Conservation (phyloP, 805 yeast species). For the Pichia cephalocereana region DNA sequence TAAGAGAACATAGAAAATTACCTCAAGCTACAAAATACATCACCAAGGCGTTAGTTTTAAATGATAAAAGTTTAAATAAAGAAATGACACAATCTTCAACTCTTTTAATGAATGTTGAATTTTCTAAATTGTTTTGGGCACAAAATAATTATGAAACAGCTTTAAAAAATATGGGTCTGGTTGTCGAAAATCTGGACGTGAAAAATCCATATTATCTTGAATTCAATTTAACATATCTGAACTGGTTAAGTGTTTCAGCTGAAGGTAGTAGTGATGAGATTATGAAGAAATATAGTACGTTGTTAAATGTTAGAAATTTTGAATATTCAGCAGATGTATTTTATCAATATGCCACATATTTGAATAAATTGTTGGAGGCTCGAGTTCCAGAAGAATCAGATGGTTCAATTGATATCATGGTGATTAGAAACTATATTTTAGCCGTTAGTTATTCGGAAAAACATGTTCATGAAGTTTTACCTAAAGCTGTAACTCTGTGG, state of each 20-base stretch:
- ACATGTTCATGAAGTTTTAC: constrained; percentile 61
- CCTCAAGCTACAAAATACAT: constrained; percentile 66
- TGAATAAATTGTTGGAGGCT: constrained; percentile 66
- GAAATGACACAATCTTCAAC: constrained; percentile 7
- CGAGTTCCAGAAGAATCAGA: constrained; percentile 29
- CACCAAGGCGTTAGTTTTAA: constrained; percentile 46
- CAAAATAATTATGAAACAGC: constrained; percentile 87
- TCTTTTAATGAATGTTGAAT: constrained; percentile 51
- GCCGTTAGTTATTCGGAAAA: constrained; percentile 50
- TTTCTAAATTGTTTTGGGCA: constrained; percentile 78
- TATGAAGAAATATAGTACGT: constrained; percentile 54
- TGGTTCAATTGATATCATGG: constrained; percentile 47
- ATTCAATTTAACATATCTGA: constrained; percentile 69
- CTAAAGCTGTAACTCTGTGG: constrained; percentile 89
- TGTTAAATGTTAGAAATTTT: constrained; percentile 32
- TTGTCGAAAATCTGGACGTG: constrained; percentile 17
- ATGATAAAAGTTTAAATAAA: constrained; percentile 18
- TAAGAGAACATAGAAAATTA: constrained; percentile 58
- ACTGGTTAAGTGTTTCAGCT: constrained; percentile 83
- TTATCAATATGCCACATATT: constrained; percentile 72
- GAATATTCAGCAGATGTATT: constrained; percentile 57
- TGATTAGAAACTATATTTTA: constrained; percentile 46
- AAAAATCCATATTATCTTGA: constrained; percentile 21
- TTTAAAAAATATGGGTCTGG: constrained; percentile 47
- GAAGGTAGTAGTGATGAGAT: constrained; percentile 72